These are phyloP conservation scores for Corymbia calophylla DNA, from an alignment of 441 rosid species.

Conservation along the genomic window DNA sequence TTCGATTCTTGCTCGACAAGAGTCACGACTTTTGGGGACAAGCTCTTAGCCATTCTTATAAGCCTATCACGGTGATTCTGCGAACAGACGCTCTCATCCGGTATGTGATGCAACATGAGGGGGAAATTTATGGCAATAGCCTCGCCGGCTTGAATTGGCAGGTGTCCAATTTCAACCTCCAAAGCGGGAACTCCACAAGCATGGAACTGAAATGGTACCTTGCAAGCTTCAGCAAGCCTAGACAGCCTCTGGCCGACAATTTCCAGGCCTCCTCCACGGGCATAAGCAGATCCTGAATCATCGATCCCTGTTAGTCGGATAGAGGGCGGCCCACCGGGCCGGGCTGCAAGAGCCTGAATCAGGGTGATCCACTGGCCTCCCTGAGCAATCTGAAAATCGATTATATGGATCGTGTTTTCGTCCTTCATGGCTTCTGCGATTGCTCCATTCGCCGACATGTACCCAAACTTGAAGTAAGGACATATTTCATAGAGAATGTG, in stretches of 20 bases:
- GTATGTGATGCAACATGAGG: constrained; percentile 78
- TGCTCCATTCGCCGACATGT: constrained; percentile 90
- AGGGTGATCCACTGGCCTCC: constrained; percentile 90
- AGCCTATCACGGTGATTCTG: constrained; percentile 84
- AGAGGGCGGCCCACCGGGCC: constrained; percentile 79
- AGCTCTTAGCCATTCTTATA: constrained; percentile 61
- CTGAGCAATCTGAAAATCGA: constrained; percentile 79
- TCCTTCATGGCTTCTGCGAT: constrained; percentile 86
- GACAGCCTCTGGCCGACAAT: constrained; percentile 64
- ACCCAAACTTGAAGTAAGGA: constrained; percentile 93
- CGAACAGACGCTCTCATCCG: constrained; percentile 78
- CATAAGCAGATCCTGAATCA: constrained; percentile 67
- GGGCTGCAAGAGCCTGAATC: constrained; percentile 77
- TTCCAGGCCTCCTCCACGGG: constrained; percentile 78
- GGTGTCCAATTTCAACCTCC: constrained; percentile 57
- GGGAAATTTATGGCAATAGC: constrained; percentile 82
- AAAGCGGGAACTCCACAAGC: constrained; percentile 49
- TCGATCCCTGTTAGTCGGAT: constrained; percentile 83
- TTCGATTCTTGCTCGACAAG: constrained; percentile 90
- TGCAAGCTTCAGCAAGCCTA: constrained; percentile 53
- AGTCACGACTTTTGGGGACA: constrained; percentile 80
- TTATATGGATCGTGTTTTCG: constrained; percentile 64
- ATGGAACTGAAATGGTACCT: constrained; percentile 76
- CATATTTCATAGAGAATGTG: constrained; percentile 79
- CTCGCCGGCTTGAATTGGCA: constrained; percentile 57